Percentiles rank a stretch among this genome's conserved stretches.
These are phyloP conservation scores for Xylaria nigripes DNA, from an alignment of 495 filamentous ascomycete species.

Conservation along the genomic window DNA sequence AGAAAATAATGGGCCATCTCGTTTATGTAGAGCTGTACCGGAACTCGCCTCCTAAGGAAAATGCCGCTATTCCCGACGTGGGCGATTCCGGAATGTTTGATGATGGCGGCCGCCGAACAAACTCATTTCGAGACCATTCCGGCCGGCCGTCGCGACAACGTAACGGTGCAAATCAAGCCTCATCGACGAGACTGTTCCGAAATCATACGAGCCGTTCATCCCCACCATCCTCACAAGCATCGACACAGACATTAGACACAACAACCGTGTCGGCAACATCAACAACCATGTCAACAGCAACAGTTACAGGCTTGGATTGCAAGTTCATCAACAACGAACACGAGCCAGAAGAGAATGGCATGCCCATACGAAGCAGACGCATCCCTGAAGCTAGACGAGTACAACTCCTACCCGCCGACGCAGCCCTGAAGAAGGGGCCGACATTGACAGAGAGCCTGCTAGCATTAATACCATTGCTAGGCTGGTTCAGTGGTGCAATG, in stretches of 20 bases:
- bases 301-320: slow-evolving; percentile 40
- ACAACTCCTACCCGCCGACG: slow-evolving; percentile 45
- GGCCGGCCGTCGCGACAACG: slow-evolving; percentile 14
- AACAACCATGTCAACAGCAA: slow-evolving; percentile 50
- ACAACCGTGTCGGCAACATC: slow-evolving; percentile 36
- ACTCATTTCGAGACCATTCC: slow-evolving; percentile 3
- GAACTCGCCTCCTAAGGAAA: slow-evolving; percentile 58
- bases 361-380: slow-evolving; percentile 22
- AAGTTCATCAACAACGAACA: slow-evolving; percentile 16
- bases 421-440: slow-evolving; percentile 50
- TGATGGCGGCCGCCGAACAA: slow-evolving; percentile 10
- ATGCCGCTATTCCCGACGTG: slow-evolving; percentile 49
- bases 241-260: slow-evolving; percentile 42
- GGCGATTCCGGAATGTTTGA: slow-evolving; percentile 24
- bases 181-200: slow-evolving; percentile 4
- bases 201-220: slow-evolving; percentile 11
- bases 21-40: slow-evolving; percentile 73
- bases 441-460: slow-evolving; percentile 53
- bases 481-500: slow-evolving; percentile 67
- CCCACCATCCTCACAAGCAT: slow-evolving; percentile 34
- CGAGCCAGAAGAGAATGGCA: slow-evolving; percentile 17
- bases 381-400: slow-evolving; percentile 44
- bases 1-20: slow-evolving; percentile 64
- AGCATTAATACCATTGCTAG: slow-evolving; percentile 53
- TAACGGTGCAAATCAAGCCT: slow-evolving; percentile 1